Base-by-base conservation (phyloP, 768 basidiomycete genomes). In the Rossbeevera mucosa region DNA sequence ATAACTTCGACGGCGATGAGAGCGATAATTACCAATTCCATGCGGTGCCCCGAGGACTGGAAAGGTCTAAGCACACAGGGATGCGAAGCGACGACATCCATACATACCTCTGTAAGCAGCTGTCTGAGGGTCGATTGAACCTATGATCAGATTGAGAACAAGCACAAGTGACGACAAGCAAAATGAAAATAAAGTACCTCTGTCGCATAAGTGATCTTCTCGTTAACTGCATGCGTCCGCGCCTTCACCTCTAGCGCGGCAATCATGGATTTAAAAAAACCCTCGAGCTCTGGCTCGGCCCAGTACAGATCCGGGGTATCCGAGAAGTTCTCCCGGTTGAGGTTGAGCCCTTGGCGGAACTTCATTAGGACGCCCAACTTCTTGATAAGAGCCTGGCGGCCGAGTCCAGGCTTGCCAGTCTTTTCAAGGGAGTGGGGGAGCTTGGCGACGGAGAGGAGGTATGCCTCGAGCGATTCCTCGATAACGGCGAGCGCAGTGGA, bases 1-100 rank as follows among this genome's bases (percentile, higher is more conserved):
- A 92, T 76, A n/a, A 94, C 92, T 68, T 95, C 93, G 11, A 96
- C 91, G 0, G 94, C 91, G 62, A 97, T 96, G 45, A 98, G 85
- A 1, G 82, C 78, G 58, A 97, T 98, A 65, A 97, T 97, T 56
- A 97, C 88, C 5, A 95, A 75, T 71, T 98, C 95, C 88, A 98
- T 94, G 2, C 88, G 83, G 63, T 96, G 91, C 2, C 79, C 81
- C 5, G 89, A 91, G 3, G 91, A 90, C 90, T 95, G 60, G n/a
- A 9, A 55, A 45, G 46, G 9, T 16, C 25, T 52, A 20, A 55
- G 47, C 16, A 40, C 18, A 7, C 31, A 30, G 24, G 6, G 5
- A 20, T n/a, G 16, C 1, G 26, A 11, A 36, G 33, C n/a, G 9
- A 31, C 13, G 28, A 51, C 13, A 20, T 5, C 22, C 22, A 50